Base-by-base conservation (phyloP, 2,329 filamentous ascomycete species). In the Neoascochyta sp. region DNA sequence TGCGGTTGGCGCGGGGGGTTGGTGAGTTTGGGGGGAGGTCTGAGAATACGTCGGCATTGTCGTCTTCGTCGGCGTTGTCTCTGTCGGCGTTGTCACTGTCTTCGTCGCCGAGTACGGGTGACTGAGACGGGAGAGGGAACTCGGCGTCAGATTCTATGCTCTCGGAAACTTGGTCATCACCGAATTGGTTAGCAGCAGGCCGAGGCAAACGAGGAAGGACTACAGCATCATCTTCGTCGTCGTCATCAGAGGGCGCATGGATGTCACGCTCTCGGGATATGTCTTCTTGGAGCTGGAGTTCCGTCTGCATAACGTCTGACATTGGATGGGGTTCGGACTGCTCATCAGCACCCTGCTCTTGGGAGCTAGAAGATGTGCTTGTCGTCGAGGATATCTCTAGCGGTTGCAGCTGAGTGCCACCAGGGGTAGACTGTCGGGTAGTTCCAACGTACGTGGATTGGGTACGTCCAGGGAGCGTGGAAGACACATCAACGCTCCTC, bases 1-100 rank as follows among this genome's bases (percentile, higher is more conserved):
- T 41, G 9, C 47, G 45, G 4, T 41, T 27, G 7, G 54, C 45
- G 12, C 47, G 52, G 7, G 56, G 58, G n/a, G 58, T 57, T 9
- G 55, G 46, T 15, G 51, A 45, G 20, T 50, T 47, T 14, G 48
- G 46, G 3, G 40, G 46, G 5, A 47, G 24, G n/a, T 52, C 34
- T 11, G 32, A 30, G 4, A 34, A 36, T 7, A 35, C 39, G 13
- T 16, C 7, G n/a, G n/a, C n/a, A 3, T 19, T 25, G 10, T 38
- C 39, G 9, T 43, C 11, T 7, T 30, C 31, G 13, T 20, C 24
- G n/a, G 26, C 29, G n/a, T n/a, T n/a, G n/a, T n/a, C n/a, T n/a
- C n/a, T n/a, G n/a, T n/a, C n/a, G n/a, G n/a, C n/a, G n/a, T n/a
- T n/a, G n/a, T n/a, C n/a, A n/a, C n/a, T n/a, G n/a, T n/a, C n/a